Conservation (phyloP, 1,284 basidiomycete species). For the Rhodofomes roseus region DNA sequence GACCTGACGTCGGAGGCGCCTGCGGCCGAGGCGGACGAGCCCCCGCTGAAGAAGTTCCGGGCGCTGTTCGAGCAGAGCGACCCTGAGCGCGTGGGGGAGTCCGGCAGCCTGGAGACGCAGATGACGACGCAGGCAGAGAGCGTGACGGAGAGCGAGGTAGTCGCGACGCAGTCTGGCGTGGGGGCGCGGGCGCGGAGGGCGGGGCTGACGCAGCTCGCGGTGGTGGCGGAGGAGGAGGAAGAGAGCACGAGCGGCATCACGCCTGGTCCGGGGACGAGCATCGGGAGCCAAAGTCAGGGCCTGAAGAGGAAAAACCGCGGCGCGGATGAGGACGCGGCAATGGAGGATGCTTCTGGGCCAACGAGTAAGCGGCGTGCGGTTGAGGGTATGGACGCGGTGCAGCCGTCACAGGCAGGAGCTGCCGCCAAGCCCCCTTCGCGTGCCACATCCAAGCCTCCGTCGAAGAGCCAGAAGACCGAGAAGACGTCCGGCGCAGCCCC, state of each 20-base stretch:
- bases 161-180: not conserved
- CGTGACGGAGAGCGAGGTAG: conserved; percentile 32
- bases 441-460: not conserved
- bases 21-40: conserved; percentile 38
- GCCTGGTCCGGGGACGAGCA: not conserved
- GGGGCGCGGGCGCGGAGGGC: not conserved
- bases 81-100: conserved; percentile 37
- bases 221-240: conserved; percentile 19
- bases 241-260: conserved; percentile 14
- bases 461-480: conserved; percentile 17
- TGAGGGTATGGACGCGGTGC: conserved; percentile 32
- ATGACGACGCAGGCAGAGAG: conserved; percentile 25
- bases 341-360: conserved; percentile 31
- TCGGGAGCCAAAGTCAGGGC: conserved; percentile 20
- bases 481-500: conserved; percentile 33
- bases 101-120: not conserved
- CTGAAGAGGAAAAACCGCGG: conserved; percentile 31
- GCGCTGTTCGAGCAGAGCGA: conserved; percentile 66
- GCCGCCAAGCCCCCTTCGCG: not conserved
- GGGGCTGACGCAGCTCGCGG: conserved; percentile 2
- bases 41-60: conserved; percentile 65
- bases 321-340: conserved; percentile 32
- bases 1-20: conserved; percentile 18
- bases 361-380: conserved; percentile 37
- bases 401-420: not conserved